Evolutionary conservation across 2,329 filamentous ascomycete species (phyloP).

Genomic region (Penicillium glabrum): DNA sequence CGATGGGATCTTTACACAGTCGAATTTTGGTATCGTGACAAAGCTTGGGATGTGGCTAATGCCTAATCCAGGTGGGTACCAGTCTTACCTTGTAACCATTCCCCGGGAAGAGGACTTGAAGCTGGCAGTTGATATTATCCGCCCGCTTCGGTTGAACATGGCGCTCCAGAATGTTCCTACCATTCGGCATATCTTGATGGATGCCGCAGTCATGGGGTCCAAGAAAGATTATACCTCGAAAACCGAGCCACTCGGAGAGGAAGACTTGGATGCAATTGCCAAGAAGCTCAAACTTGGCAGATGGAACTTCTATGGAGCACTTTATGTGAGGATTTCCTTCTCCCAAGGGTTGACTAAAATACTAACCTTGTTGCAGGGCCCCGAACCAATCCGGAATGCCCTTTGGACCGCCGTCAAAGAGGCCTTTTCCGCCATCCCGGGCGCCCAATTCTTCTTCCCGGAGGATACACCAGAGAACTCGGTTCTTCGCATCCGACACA

Average conservation of each 20-base stretch:
- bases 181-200: slow-evolving; percentile 47
- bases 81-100: slow-evolving; percentile 47
- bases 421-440: slow-evolving; percentile 32
- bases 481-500: slow-evolving; percentile 29
- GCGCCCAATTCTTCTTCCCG: slow-evolving; percentile 46
- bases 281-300: slow-evolving; percentile 44
- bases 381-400: slow-evolving; percentile 4
- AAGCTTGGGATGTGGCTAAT: slow-evolving; percentile 39
- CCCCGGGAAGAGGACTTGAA: slow-evolving; percentile 51
- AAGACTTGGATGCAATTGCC: slow-evolving; percentile 44
- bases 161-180: slow-evolving; percentile 52
- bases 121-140: slow-evolving; percentile 40
- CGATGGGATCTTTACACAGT: slow-evolving; percentile 29
- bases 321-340: slow-evolving; percentile 26
- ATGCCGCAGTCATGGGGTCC: slow-evolving; percentile 44
- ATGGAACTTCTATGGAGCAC: slow-evolving; percentile 55
- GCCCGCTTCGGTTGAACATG: slow-evolving; percentile 37
- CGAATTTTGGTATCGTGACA: background rate
- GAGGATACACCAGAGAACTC: slow-evolving; percentile 38
- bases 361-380: background rate
- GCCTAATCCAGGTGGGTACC: slow-evolving; percentile 53
- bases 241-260: slow-evolving; percentile 37
- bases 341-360: background rate
- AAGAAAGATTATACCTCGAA: slow-evolving; percentile 33
- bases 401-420: slow-evolving; percentile 44